Evolutionary conservation across 2,329 filamentous ascomycete genomes (phyloP).

Genomic region (Colletotrichum somersetense): DNA sequence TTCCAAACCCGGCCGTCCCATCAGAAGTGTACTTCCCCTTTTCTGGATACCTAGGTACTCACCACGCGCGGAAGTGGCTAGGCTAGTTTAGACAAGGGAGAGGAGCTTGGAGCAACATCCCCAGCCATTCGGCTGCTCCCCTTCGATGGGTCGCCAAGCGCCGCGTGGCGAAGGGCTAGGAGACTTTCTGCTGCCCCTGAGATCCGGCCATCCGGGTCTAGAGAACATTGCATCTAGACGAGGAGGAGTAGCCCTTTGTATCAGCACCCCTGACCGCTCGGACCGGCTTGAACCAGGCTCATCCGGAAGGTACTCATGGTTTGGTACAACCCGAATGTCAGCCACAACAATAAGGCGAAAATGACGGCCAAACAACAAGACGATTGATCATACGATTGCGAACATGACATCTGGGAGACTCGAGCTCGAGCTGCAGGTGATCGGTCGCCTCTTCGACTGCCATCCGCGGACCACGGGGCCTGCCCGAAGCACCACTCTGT

Average conservation of each 20-base stretch:
- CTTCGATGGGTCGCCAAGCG: slow-evolving; percentile 41
- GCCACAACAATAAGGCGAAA: slow-evolving; percentile 15
- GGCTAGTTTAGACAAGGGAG: slow-evolving; percentile 34
- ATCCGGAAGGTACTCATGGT: slow-evolving; percentile 7
- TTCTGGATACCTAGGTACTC: slow-evolving; percentile 19
- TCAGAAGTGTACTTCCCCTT: slow-evolving; percentile 40
- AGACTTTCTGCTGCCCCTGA: slow-evolving; percentile 40
- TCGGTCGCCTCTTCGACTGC: not conserved
- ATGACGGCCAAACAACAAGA: not conserved
- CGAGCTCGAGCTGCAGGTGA: not conserved
- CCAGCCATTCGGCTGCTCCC: slow-evolving; percentile 44
- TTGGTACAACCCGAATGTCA: not conserved
- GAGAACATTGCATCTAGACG: slow-evolving; percentile 28
- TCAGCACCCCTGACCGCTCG: slow-evolving; percentile 27
- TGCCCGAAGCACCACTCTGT: not conserved
- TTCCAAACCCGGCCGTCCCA: slow-evolving; percentile 40
- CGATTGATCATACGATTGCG: slow-evolving; percentile 20
- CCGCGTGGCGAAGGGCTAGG: slow-evolving; percentile 41
- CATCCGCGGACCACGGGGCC: not conserved
- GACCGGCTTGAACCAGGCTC: slow-evolving; percentile 25
- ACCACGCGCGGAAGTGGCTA: slow-evolving; percentile 30
- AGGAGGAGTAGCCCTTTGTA: slow-evolving; percentile 31
- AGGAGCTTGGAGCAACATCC: slow-evolving; percentile 29
- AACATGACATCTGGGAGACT: not conserved
- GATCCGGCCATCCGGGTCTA: slow-evolving; percentile 42